Base-by-base conservation (phyloP, 768 basidiomycete species). In the Boletus subcaerulescens region DNA sequence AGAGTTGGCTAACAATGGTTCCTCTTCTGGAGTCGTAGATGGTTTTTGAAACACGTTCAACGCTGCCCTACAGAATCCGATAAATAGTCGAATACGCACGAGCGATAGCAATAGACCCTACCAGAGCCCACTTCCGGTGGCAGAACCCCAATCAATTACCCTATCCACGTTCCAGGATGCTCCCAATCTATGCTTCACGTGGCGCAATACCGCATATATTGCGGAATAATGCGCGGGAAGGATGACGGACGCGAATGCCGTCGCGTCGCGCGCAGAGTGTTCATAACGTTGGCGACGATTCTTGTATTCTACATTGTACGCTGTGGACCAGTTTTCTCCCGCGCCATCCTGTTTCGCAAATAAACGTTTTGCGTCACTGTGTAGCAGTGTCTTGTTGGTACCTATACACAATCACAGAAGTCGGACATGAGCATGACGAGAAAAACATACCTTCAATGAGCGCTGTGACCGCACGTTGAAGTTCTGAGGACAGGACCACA, bases 141-240 rank as follows among this genome's bases (percentile, higher is more conserved):
- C 92, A 50, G 86, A 79, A 12, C 93, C 93, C 86, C 89, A 95
- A 62, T 96, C 93, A 40, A 93, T 74, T 12, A 96, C 74, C 33
- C 74, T 78, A 26, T 84, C 74, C 50, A 83, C 74, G 32, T 72
- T 71, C 83, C 80, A 89, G n/a, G 76, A 76, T 8, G 76, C 68
- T n/a, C 81, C 85, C 36, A 93, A 61, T 51, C 92, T 77, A 45
- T 73, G 77, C 56, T 81, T 86, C 36, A 85, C 60, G 58, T 91
- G 85, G 45, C 80, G 74, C 17, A 95, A 71, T 6, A 94, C 90
- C n/a, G 87, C 76, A 46, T 74, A 78, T 48, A 93, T 87, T 3
- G 85, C 91, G 44, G 91, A 82, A 67, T 89, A 95, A 72, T 93
- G 89, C 4, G 86, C 84, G 1, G 93, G 93, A 59, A 95, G 79